phyloP scores from a whole-genome alignment of 495 filamentous ascomycete species.

The Lophium mytilinum region DNA sequence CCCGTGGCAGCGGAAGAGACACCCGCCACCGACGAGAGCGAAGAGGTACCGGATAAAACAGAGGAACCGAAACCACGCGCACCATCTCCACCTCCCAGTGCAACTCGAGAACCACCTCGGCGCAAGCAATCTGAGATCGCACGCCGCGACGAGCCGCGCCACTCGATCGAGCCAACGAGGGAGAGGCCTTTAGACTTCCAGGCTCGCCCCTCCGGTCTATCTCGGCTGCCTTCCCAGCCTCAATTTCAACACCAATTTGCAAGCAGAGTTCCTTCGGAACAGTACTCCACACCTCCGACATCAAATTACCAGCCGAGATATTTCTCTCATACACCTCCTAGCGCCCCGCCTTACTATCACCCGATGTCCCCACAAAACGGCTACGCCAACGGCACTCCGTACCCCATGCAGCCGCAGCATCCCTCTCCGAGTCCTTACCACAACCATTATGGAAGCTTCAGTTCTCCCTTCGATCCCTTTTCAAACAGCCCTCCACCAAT shows the following conservation, averaged over 20 bases:
- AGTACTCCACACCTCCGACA: slow-evolving; percentile 17
- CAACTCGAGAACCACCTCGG: not conserved
- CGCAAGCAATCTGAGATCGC: not conserved
- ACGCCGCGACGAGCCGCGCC: no score
- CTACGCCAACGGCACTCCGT: slow-evolving; percentile 9
- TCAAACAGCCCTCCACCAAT: slow-evolving; percentile 9
- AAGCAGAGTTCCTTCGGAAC: slow-evolving; percentile 14
- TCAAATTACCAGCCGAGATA: slow-evolving; percentile 18
- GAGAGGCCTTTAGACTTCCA: no score
- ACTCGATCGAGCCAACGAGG: no score
- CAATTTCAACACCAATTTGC: slow-evolving; percentile 13
- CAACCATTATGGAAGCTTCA: slow-evolving; percentile 11
- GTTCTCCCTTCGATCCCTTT: slow-evolving; percentile 11
- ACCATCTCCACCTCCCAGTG: not conserved
- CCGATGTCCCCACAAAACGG: slow-evolving; percentile 17
- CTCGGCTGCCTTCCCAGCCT: not conserved
- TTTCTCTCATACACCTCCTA: slow-evolving; percentile 8
- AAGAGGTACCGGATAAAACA: not conserved
- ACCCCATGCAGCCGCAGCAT: slow-evolving; percentile 17
- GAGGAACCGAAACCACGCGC: not conserved
- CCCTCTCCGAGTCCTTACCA: slow-evolving; percentile 21
- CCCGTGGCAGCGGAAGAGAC: not conserved
- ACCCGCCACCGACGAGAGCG: not conserved
- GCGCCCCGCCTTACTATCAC: slow-evolving; percentile 19
- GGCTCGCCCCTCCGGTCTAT: no score